These are phyloP conservation scores for Globisporangium middletonii DNA, from an alignment of 352 stramenopile species.

Conservation along the genomic window DNA sequence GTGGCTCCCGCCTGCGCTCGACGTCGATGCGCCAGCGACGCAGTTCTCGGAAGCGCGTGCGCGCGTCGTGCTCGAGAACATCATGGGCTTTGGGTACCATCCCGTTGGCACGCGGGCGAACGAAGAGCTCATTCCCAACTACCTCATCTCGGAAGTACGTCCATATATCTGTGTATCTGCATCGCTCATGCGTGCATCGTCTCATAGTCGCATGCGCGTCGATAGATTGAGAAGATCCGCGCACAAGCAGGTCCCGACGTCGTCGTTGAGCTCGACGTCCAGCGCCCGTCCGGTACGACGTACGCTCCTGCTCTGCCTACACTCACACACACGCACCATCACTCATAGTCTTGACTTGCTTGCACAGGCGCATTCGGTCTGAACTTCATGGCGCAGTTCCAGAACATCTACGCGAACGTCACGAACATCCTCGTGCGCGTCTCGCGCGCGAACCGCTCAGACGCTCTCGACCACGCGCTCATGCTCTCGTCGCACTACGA, in stretches of 20 bases:
- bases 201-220: background rate
- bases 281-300: slow-evolving; percentile 40
- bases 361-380: slow-evolving; percentile 52
- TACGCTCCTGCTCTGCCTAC: too few species aligned
- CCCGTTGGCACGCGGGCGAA: slow-evolving; percentile 59
- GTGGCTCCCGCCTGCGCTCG: slow-evolving; percentile 45
- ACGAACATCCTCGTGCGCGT: slow-evolving; percentile 77
- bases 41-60: slow-evolving; percentile 54
- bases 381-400: slow-evolving; percentile 73
- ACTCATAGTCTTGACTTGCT: background rate
- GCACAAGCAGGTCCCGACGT: slow-evolving; percentile 24
- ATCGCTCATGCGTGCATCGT: too few species aligned
- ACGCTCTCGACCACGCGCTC: slow-evolving; percentile 41
- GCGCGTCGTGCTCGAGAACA: slow-evolving; percentile 49
- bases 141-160: slow-evolving; percentile 44
- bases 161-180: background rate
- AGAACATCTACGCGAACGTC: slow-evolving; percentile 84
- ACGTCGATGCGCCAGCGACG: slow-evolving; percentile 22
- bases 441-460: slow-evolving; percentile 15
- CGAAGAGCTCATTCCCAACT: slow-evolving; percentile 53
- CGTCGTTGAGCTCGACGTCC: slow-evolving; percentile 50
- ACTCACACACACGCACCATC: too few species aligned
- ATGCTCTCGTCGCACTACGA: slow-evolving; percentile 82
- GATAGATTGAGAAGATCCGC: slow-evolving; percentile 53
- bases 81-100: slow-evolving; percentile 72